phyloP scores from a whole-genome alignment of 2,329 filamentous ascomycete genomes.

The Trichoderma sp. region DNA sequence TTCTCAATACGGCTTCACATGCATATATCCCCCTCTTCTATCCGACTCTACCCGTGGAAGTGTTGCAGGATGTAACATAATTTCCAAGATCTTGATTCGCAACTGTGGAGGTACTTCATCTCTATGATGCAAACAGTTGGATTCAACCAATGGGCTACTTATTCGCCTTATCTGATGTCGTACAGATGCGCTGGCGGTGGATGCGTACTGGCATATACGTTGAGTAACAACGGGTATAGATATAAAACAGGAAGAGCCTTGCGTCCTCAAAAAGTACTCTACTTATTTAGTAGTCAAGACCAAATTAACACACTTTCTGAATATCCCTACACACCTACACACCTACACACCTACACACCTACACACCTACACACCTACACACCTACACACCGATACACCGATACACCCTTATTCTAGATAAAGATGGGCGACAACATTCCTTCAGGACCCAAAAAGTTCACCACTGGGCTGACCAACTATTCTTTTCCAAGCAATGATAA shows the following conservation, averaged over 20 bases:
- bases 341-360: neutral
- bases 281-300: neutral
- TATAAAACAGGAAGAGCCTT: neutral
- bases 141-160: neutral
- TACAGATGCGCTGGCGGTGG: neutral
- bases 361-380: neutral
- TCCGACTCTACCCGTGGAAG: neutral
- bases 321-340: neutral
- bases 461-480: conserved; percentile 45
- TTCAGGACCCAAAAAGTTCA: conserved; percentile 40
- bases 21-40: neutral
- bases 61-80: neutral
- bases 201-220: neutral
- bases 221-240: neutral
- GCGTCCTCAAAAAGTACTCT: too few species aligned
- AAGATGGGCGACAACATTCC: conserved; percentile 14
- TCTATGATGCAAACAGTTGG: too few species aligned
- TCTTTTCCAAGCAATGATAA: conserved; percentile 35
- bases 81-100: neutral
- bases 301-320: neutral
- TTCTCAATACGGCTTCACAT: neutral
- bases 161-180: neutral
- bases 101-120: neutral
- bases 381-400: too few species aligned
- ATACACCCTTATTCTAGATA: neutral